Evolutionary conservation across 768 basidiomycete genomes (phyloP).

Genomic region (Auriscalpium orientale): DNA sequence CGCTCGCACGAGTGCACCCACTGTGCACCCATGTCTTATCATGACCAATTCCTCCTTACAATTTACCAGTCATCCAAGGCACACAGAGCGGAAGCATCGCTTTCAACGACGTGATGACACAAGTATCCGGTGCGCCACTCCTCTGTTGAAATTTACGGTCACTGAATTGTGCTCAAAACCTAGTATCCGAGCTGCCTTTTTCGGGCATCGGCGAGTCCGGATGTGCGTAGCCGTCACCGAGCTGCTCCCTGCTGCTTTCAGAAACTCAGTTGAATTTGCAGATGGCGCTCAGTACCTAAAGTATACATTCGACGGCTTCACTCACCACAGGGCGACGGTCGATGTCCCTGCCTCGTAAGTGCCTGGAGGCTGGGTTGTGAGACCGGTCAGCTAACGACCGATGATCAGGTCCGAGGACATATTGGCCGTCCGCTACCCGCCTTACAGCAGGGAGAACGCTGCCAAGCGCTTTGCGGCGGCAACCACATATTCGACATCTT

Average conservation of each 20-base stretch:
- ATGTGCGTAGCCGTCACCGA: conserved; percentile 14
- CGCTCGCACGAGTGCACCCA: background rate
- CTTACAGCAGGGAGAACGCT: conserved; percentile 38
- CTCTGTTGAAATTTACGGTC: background rate
- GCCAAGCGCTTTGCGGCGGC: too few species aligned
- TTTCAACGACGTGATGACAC: conserved; percentile 26
- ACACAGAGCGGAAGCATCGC: conserved; percentile 25
- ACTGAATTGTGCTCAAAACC: too few species aligned
- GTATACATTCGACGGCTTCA: conserved; percentile 34
- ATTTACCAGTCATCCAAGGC: conserved; percentile 19
- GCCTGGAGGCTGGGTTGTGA: background rate
- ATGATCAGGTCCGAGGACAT: conserved; percentile 39
- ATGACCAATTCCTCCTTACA: background rate
- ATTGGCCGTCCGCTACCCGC: conserved; percentile 51
- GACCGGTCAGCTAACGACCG: background rate
- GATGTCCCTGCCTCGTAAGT: conserved; percentile 55
- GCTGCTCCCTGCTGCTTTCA: background rate
- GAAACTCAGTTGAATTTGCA: conserved; percentile 1
- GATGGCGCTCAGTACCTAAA: conserved; percentile 22
- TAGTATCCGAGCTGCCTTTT: conserved; percentile 17
- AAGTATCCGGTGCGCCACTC: conserved; percentile 29
- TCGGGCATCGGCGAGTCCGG: conserved; percentile 24
- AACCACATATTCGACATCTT: too few species aligned
- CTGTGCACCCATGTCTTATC: background rate
- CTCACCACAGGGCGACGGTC: conserved; percentile 38